Evolutionary conservation across 2,329 filamentous ascomycete genomes (phyloP), one percentile per base, ranked within the genome.

Genomic region (Neurospora sp.): DNA sequence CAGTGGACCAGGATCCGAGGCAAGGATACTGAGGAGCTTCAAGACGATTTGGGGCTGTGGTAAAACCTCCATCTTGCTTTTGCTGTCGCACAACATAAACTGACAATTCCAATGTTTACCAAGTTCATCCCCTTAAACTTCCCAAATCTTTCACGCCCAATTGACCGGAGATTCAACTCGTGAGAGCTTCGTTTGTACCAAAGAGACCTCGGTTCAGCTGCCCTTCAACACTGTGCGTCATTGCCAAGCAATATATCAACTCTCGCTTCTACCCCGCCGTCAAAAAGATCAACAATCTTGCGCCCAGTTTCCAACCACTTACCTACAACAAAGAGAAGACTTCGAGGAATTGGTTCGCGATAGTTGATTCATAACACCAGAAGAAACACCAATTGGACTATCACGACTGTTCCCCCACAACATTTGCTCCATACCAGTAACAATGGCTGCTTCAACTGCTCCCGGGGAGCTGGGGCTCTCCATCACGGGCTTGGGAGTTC

Each of bases 401-500:
- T 17, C 39, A 65, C 39, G 36, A n/a, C 19, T 11, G 39, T 41
- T 46, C 52, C 41, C 33, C n/a, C 6, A 6, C 39, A 62, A 62
- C 36, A 66, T 19, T 33, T 28, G 17, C 19, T 37, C 33, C 17
- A 15, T 2, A 28, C 46, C 69, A 43, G 38, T 39, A 67, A 69
- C 28, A n/a, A 86, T 86, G 84, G 77, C 82, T 67, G 76, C 81
- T n/a, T 74, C 78, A 66, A 79, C 79, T 72, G 75, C 77, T 12
- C 83, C 83, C 71, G 81, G 81, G 69, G 83, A 85, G 74, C 82
- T 90, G 69, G 85, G 84, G 70, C 86, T 90, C 77, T 86, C 86
- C 70, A 86, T 91, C 72, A 80, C 86, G 57, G 88, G 88, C 11
- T 75, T 90, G 67, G 86, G 85, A 43, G 81, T 83, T 10, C 83